Conservation (phyloP, 2,329 filamentous ascomycete genomes). For the Pyrenochaeta sp. region DNA sequence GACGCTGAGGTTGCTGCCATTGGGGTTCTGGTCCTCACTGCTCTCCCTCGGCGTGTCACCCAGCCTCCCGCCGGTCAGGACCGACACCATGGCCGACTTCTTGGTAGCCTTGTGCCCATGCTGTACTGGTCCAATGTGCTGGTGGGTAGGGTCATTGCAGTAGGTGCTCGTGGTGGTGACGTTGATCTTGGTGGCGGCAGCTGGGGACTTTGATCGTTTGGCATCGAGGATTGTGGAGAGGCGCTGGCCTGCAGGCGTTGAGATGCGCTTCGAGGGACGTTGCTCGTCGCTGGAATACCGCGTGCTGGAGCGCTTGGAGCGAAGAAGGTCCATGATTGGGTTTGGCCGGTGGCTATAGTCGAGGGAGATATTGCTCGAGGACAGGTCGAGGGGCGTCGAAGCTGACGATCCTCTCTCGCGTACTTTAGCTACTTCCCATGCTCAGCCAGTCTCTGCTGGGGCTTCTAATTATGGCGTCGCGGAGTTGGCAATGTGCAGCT, state of each 20-base stretch:
- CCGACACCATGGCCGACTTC: constrained; percentile 28
- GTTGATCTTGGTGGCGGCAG: constrained; percentile 33
- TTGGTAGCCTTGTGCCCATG: constrained; percentile 23
- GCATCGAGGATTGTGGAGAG: constrained; percentile 52
- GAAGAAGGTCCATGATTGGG: constrained; percentile 36
- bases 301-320: constrained; percentile 27
- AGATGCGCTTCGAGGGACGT: constrained; percentile 52
- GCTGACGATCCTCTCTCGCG: constrained; percentile 5
- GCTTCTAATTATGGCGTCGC: background rate
- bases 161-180: constrained; percentile 40
- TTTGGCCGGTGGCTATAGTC: background rate
- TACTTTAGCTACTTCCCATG: constrained; percentile 12
- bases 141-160: constrained; percentile 37
- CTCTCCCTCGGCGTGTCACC: constrained; percentile 43
- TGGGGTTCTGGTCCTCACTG: constrained; percentile 32
- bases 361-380: background rate
- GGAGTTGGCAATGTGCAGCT: background rate
- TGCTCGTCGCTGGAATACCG: constrained; percentile 35
- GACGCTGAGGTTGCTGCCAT: constrained; percentile 41
- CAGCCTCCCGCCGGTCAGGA: constrained; percentile 30
- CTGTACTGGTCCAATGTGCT: constrained; percentile 30
- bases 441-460: constrained; percentile 1
- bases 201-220: constrained; percentile 25
- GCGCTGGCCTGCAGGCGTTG: constrained; percentile 52
- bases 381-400: constrained; percentile 6